Evolutionary conservation across 805 yeast genomes (phyloP).

Genomic region (Tetrapisispora iriomotensis): DNA sequence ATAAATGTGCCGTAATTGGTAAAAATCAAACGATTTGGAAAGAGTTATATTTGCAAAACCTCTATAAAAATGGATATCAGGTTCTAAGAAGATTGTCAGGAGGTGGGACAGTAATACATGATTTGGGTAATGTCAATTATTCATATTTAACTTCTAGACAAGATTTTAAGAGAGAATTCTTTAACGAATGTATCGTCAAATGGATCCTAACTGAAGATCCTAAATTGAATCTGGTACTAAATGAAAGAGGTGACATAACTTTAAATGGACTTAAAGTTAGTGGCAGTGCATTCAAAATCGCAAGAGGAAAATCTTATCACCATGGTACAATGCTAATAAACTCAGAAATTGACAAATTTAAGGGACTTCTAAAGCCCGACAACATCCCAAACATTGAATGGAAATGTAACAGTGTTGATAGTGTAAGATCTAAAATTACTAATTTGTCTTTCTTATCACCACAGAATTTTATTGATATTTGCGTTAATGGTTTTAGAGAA

Average conservation of each 20-base stretch:
- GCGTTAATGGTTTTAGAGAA: constrained; percentile 18
- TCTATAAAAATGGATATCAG: constrained; percentile 46
- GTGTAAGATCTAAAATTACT: constrained; percentile 72
- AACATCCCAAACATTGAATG: constrained; percentile 36
- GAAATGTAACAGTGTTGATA: constrained; percentile 47
- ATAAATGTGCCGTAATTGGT: constrained; percentile 87
- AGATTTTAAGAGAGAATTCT: constrained; percentile 50
- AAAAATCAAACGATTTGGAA: constrained; percentile 94
- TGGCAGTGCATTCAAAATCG: constrained; percentile 87
- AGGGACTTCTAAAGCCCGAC: constrained; percentile 47
- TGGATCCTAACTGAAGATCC: constrained; percentile 13
- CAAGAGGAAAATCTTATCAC: constrained; percentile 75
- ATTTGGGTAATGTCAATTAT: constrained; percentile 77
- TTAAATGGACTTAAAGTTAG: constrained; percentile 55
- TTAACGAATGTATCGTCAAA: constrained; percentile 40
- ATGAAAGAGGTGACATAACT: constrained; percentile 68
- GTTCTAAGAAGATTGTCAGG: constrained; percentile 76
- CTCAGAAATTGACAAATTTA: constrained; percentile 51
- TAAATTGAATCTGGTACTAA: constrained; percentile 36
- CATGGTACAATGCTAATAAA: constrained; percentile 90
- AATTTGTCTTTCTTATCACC: constrained; percentile 45
- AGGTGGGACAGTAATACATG: constrained; percentile 97
- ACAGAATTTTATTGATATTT: constrained; percentile 24
- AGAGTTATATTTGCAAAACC: constrained; percentile 57
- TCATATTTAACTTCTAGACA: constrained; percentile 65